A percentile compares a stretch with the other conserved stretches of the same genome.
Evolutionary conservation across 257 asterid species (phyloP).

Genomic region (Jacaranda mimosifolia): DNA sequence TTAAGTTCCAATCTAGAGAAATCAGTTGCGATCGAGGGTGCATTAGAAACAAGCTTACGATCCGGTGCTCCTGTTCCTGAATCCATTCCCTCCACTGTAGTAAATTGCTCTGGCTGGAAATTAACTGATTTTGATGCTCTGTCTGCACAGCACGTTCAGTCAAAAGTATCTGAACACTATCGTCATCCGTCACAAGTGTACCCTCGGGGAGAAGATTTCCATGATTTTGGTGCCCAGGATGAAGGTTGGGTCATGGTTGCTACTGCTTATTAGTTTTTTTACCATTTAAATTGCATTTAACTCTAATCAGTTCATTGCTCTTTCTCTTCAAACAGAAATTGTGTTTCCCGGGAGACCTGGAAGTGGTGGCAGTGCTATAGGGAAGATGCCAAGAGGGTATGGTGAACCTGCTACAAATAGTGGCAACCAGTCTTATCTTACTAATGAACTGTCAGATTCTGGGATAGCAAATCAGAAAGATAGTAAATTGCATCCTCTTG

Average conservation of each 20-base stretch:
- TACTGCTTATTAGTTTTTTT: constrained; percentile 23
- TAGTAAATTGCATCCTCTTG: constrained; percentile 73
- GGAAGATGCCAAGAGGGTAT: constrained; percentile 50
- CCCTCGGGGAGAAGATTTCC: constrained; percentile 57
- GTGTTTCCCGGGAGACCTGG: constrained; percentile 90
- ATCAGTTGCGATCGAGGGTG: constrained; percentile 52
- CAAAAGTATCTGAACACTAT: constrained; percentile 57
- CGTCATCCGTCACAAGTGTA: constrained; percentile 52
- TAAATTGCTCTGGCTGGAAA: constrained; percentile 61
- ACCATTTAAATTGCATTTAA: constrained; percentile 13
- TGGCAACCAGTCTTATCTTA: constrained; percentile 44
- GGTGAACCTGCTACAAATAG: constrained; percentile 54
- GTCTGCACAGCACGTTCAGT: constrained; percentile 49
- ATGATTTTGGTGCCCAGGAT: constrained; percentile 63
- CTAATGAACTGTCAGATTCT: constrained; percentile 51
- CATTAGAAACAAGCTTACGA: constrained; percentile 48
- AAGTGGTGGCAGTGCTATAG: constrained; percentile 68
- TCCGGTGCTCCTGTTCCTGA: constrained; percentile 55
- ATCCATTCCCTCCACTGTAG: constrained; percentile 45
- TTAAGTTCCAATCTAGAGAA: constrained; percentile 55
- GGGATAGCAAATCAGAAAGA: constrained; percentile 55
- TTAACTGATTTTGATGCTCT: constrained; percentile 64
- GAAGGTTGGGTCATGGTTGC: constrained; percentile 66
- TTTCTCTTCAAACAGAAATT: constrained; percentile 57
- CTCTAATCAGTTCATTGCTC: constrained; percentile 33